Conservation (phyloP, 108 stramenopile genomes). For the Poteriospumella lacustris region DNA sequence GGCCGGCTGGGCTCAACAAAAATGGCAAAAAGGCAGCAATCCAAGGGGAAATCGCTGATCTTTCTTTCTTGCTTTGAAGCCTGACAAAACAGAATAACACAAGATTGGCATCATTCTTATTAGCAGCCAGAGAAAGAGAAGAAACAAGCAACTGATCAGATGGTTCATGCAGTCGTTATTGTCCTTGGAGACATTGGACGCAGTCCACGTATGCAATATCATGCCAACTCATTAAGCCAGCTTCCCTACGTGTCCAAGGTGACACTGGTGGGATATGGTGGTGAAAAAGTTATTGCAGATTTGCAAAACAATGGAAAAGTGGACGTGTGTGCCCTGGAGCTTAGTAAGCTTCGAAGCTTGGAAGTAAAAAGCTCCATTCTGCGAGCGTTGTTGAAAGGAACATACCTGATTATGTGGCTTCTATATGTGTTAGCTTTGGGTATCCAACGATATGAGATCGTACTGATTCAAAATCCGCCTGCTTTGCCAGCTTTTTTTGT, state of each 20-base stretch:
- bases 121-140: too few species aligned
- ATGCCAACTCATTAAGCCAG: slow-evolving; percentile 75
- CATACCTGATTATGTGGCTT: slow-evolving; percentile 1
- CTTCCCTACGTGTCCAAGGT: slow-evolving; percentile 34
- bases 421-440: slow-evolving; percentile 8
- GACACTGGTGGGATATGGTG: slow-evolving; percentile 48
- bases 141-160: too few species aligned
- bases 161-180: slow-evolving; percentile 34
- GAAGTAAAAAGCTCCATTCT: slow-evolving; percentile 22
- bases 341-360: too few species aligned
- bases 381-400: slow-evolving; percentile 12
- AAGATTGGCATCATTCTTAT: too few species aligned
- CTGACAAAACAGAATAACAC: too few species aligned
- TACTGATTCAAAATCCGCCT: slow-evolving; percentile 96
- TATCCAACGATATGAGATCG: slow-evolving; percentile 13
- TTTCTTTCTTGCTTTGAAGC: too few species aligned
- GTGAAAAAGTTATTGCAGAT: slow-evolving; percentile 38
- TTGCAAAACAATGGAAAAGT: slow-evolving; percentile 37
- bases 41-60: too few species aligned
- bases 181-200: slow-evolving; percentile 72
- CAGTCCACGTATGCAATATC: slow-evolving; percentile 98
- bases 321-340: slow-evolving; percentile 31
- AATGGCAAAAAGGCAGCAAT: too few species aligned
- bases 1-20: too few species aligned
- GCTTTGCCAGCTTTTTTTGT: slow-evolving; percentile 75